Base-by-base conservation (phyloP, 495 filamentous ascomycete genomes). In the Penicillium egyptiacum region DNA sequence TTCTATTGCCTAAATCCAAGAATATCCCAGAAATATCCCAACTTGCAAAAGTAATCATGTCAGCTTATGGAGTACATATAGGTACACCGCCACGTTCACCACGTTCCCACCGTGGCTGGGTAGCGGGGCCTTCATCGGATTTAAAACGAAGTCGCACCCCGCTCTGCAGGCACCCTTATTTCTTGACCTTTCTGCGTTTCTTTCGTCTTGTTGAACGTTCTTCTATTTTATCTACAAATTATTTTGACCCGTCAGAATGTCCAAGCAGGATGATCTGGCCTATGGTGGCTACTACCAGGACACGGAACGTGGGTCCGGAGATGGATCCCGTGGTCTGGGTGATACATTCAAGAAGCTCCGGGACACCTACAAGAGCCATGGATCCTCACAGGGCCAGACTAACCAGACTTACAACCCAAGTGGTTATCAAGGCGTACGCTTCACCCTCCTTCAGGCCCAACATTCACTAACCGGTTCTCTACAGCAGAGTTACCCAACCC, bases 221-320 rank as follows among this genome's bases (percentile, higher is more conserved):
- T 28, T 51, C 5, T 40, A 25, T 31, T 12, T n/a, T 6, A 20
- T 53, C 5, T 41, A 16, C 39, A 37, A 39, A 14, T 19, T 22
- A 40, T 11, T 41, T 55, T 46, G 28, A 39, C 40, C 35, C 19
- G 8, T 19, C 49, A 41, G 42, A 35, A 81, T 81, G 78, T 77
- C 78, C 28, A 57, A 72, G 20, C 63, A 64, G 42, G 75, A 83
- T 60, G 80, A 84, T 58, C 62, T 85, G 65, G 83, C 82, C 44
- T 85, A 85, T 63, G 82, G 82, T 66, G 75, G 78, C 17, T 82
- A 82, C 54, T 74, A 81, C 58, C 65, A 68, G 28, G 37, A 23
- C 25, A 55, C 66, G 30, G 53, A 67, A 49, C 59, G 66, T 25
- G 67, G 71, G 19, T 60, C 67, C 42, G 48, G 55, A 39, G 68